A percentile compares a stretch with the other conserved stretches of the same genome.
Evolutionary conservation across 140 eudicot genomes (phyloP).

Genomic region (Flaveria floridana): DNA sequence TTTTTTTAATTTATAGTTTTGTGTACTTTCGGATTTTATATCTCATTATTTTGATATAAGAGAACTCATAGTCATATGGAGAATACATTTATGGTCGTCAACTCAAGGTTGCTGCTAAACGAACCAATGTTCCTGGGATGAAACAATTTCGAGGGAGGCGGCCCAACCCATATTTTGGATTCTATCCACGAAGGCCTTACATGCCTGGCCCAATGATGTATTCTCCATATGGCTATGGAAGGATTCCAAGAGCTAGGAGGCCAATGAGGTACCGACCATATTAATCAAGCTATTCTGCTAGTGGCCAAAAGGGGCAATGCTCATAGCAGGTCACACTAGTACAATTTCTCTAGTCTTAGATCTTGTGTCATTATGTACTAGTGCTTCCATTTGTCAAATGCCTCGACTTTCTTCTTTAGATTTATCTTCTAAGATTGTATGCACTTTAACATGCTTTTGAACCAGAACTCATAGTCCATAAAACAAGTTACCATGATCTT

Average conservation of each 20-base stretch:
- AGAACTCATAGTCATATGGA: too few relatives aligned
- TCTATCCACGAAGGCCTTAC: constrained; percentile 61
- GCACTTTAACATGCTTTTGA: constrained; percentile 34
- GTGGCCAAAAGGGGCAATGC: constrained; percentile 32
- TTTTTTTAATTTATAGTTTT: not conserved
- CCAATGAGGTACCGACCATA: constrained; percentile 78
- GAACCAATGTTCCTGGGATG: constrained; percentile 88
- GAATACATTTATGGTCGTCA: too few relatives aligned
- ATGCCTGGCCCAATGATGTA: constrained; percentile 61
- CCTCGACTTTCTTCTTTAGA: constrained; percentile 24
- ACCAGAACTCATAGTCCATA: constrained; percentile 14
- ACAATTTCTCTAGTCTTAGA: constrained; percentile 35
- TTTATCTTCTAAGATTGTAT: constrained; percentile 28
- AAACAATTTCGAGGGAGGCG: constrained; percentile 80
- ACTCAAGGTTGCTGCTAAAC: constrained; percentile 85
- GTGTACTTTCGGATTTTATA: not conserved
- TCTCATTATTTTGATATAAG: not conserved
- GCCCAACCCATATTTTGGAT: constrained; percentile 64
- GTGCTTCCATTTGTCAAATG: constrained; percentile 24
- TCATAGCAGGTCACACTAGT: constrained; percentile 30
- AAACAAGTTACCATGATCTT: not conserved
- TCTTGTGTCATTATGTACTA: constrained; percentile 44
- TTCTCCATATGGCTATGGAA: constrained; percentile 78
- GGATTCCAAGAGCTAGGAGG: constrained; percentile 75
- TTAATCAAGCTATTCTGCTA: constrained; percentile 27